These are phyloP conservation scores for Aspergillus affinis DNA, from an alignment of 495 filamentous ascomycete species.

Conservation along the genomic window DNA sequence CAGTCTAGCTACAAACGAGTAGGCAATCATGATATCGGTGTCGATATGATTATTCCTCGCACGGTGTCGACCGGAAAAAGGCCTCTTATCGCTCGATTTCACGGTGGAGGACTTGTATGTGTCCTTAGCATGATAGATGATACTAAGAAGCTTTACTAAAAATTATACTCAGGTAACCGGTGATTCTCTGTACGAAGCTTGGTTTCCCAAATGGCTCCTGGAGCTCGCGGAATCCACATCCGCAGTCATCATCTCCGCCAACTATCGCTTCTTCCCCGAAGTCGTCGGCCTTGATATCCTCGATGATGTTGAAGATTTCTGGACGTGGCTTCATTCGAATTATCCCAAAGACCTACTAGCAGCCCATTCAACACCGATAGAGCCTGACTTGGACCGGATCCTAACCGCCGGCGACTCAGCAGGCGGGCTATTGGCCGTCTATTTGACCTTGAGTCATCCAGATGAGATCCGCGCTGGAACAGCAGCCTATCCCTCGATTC, in stretches of 20 bases:
- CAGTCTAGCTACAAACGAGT: conserved; percentile 21
- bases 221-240: conserved; percentile 16
- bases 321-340: conserved; percentile 38
- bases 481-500: conserved; percentile 16
- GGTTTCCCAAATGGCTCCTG: conserved; percentile 22
- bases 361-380: conserved; percentile 1
- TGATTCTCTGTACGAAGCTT: conserved; percentile 22
- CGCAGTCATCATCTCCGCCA: conserved; percentile 35
- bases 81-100: conserved; percentile 22
- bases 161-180: conserved; percentile 10
- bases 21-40: conserved; percentile 19
- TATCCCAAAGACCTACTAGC: conserved; percentile 8
- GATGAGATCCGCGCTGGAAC: conserved; percentile 21
- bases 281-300: conserved; percentile 39
- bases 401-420: conserved; percentile 21
- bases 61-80: conserved; percentile 5
- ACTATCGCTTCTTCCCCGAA: conserved; percentile 51
- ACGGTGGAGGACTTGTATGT: conserved; percentile 24
- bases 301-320: conserved; percentile 44
- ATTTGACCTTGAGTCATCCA: conserved; percentile 17
- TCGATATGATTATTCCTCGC: conserved; percentile 20
- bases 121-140: background rate
- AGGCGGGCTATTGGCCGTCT: conserved; percentile 21
- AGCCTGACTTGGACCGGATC: conserved; percentile 20
- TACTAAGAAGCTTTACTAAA: background rate